A percentile compares a stretch with the other conserved stretches of the same genome.
Conservation (phyloP, 2,329 filamentous ascomycete species). For the Aspergillus japonicus region DNA sequence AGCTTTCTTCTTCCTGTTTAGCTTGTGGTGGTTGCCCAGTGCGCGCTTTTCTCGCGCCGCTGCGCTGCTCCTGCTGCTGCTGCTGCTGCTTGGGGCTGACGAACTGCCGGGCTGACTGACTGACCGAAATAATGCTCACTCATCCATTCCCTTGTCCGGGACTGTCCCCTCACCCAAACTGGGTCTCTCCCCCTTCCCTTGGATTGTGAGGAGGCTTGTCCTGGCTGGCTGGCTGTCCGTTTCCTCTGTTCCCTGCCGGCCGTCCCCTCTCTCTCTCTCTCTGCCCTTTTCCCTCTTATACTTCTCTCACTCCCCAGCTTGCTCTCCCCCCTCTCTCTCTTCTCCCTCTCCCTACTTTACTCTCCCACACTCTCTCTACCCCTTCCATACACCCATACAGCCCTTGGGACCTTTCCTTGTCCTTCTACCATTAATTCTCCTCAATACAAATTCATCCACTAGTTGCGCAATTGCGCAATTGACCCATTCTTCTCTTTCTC, state of each 20-base stretch:
- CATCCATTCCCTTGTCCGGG: slow-evolving; percentile 2
- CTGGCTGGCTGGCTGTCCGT: slow-evolving; percentile 43
- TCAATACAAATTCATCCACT: not conserved
- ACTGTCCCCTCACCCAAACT: too few relatives aligned
- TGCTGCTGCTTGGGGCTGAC: not conserved
- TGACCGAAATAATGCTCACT: slow-evolving; percentile 53
- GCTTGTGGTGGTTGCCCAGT: not conserved
- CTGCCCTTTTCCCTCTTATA: slow-evolving; percentile 12
- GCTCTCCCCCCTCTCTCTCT: slow-evolving; percentile 37
- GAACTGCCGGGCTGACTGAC: slow-evolving; percentile 24
- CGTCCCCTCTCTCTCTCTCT: slow-evolving; percentile 20
- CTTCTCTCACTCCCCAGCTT: slow-evolving; percentile 36
- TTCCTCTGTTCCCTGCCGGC: slow-evolving; percentile 29
- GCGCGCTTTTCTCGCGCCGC: slow-evolving; percentile 21
- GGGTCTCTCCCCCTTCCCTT: slow-evolving; percentile 7
- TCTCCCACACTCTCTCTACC: slow-evolving; percentile 32
- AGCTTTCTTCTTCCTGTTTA: slow-evolving; percentile 24
- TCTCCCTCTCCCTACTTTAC: slow-evolving; percentile 31
- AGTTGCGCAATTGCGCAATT: slow-evolving; percentile 11
- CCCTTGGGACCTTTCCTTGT: slow-evolving; percentile 3
- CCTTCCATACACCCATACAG: slow-evolving; percentile 47
- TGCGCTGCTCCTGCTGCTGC: slow-evolving; percentile 27
- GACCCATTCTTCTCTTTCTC: slow-evolving; percentile 8
- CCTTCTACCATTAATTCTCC: not conserved
- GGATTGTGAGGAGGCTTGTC: not conserved